Conservation (phyloP, 306 rosid genomes). For the Lathyrus tuberosus region DNA sequence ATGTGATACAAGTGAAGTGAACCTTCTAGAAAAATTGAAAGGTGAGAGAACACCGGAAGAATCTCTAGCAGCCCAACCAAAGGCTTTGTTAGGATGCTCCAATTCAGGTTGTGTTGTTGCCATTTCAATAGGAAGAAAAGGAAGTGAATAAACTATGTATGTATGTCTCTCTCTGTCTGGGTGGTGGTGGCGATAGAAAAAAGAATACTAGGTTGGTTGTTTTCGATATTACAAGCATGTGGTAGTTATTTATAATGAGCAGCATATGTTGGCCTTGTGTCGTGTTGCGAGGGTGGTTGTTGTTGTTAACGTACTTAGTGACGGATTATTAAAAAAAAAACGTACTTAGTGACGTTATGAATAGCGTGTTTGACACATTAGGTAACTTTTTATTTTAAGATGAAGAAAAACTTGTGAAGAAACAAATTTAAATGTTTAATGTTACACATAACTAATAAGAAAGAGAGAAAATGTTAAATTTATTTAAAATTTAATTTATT, state of each 20-base stretch:
- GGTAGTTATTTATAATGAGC: background rate
- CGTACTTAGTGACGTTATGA: no score
- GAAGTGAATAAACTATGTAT: background rate
- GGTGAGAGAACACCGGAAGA: constrained; percentile 50
- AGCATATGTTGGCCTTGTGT: no score
- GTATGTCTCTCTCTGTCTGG: background rate
- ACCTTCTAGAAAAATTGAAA: constrained; percentile 55
- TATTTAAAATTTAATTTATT: no score
- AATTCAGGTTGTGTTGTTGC: constrained; percentile 13
- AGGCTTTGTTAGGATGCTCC: constrained; percentile 46
- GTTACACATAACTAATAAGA: no score
- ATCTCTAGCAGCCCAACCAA: constrained; percentile 55
- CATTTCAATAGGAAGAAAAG: constrained; percentile 13
- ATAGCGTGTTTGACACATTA: no score
- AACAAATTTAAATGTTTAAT: no score
- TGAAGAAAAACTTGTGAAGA: no score
- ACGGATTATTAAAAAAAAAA: no score
- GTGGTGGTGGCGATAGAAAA: background rate
- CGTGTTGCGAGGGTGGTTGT: no score
- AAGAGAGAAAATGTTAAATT: no score
- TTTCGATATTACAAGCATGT: background rate
- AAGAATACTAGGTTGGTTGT: background rate
- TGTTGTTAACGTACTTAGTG: no score
- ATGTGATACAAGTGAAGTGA: background rate
- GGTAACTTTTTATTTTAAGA: no score